Percentiles rank a stretch among this genome's conserved stretches.
Conservation (phyloP, 768 basidiomycete species). For the Boletus vermiculosoides region DNA sequence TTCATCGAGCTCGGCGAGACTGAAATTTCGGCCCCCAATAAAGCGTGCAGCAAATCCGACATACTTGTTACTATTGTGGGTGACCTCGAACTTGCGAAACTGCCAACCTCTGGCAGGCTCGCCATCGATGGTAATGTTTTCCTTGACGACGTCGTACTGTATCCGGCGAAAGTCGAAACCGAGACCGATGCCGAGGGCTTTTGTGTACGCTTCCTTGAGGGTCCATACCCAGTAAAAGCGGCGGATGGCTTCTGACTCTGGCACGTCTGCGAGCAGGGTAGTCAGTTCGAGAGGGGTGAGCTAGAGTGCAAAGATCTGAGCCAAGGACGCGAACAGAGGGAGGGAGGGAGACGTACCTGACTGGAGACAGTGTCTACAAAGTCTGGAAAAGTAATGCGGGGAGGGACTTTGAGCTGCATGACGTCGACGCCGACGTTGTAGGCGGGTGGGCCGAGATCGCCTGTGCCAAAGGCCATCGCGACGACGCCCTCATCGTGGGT, state of each 20-base stretch:
- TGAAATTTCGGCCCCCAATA: conserved; percentile 41
- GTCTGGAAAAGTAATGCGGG: conserved; percentile 51
- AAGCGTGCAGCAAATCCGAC: conserved; percentile 67
- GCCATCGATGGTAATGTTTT: conserved; percentile 60
- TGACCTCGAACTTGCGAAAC: conserved; percentile 60
- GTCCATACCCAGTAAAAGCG: conserved; percentile 87
- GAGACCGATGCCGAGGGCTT: conserved; percentile 79
- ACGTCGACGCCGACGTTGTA: conserved; percentile 71
- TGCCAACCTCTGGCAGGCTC: conserved; percentile 58
- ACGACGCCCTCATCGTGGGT: conserved; percentile 77
- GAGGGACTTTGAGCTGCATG: conserved; percentile 71
- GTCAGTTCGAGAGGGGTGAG: conserved; percentile 40
- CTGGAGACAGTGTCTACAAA: conserved; percentile 66
- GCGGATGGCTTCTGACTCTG: conserved; percentile 51
- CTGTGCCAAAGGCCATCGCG: conserved; percentile 56
- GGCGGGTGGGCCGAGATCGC: conserved; percentile 53
- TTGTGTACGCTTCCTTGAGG: conserved; percentile 88
- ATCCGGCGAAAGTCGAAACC: conserved; percentile 80
- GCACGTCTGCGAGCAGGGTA: conserved; percentile 36
- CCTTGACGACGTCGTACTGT: conserved; percentile 58
- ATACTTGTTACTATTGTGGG: conserved; percentile 51
- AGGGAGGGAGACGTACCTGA: no score
- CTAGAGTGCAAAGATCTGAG: conserved; percentile 30
- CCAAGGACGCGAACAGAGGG: neutral
- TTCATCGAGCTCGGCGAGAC: conserved; percentile 33